phyloP scores from a whole-genome alignment of 371 early-diverging fungal species.

The Circinella umbellata region DNA sequence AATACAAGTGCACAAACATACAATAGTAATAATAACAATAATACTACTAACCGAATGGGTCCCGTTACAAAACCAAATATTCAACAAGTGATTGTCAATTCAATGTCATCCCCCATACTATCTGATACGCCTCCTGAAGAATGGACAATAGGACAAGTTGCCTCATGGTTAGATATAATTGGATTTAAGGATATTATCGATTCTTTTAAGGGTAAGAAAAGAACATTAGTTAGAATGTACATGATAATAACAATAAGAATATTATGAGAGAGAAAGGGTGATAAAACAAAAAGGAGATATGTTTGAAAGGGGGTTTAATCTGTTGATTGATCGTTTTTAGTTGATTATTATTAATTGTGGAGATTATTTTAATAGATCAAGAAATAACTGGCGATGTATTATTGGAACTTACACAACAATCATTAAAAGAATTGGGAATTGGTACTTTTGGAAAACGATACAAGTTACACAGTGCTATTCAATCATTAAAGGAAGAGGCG shows the following conservation, averaged over 20 bases:
- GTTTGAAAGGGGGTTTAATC: no score
- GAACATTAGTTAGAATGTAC: background rate
- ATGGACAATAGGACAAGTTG: slow-evolving; percentile 53
- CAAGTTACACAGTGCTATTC: slow-evolving; percentile 71
- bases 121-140: slow-evolving; percentile 38
- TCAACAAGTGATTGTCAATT: slow-evolving; percentile 10
- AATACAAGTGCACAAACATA: no score
- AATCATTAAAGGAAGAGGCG: slow-evolving; percentile 33
- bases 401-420: slow-evolving; percentile 64
- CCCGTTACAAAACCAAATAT: slow-evolving; percentile 17
- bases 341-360: background rate
- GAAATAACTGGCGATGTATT: slow-evolving; percentile 76
- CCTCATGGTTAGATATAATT: slow-evolving; percentile 43
- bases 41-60: slow-evolving; percentile 18
- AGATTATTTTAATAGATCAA: slow-evolving; percentile 47
- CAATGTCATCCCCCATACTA: slow-evolving; percentile 18
- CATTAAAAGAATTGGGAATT: slow-evolving; percentile 75
- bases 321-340: background rate
- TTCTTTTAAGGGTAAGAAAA: slow-evolving; percentile 61
- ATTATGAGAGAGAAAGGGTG: background rate
- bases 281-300: background rate
- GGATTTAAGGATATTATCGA: slow-evolving; percentile 61
- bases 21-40: background rate
- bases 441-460: slow-evolving; percentile 73
- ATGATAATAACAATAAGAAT: background rate